A percentile compares a stretch with the other conserved stretches of the same genome.
phyloP scores from a whole-genome alignment of 768 basidiomycete genomes.

The Mycena olivaceomarginata region DNA sequence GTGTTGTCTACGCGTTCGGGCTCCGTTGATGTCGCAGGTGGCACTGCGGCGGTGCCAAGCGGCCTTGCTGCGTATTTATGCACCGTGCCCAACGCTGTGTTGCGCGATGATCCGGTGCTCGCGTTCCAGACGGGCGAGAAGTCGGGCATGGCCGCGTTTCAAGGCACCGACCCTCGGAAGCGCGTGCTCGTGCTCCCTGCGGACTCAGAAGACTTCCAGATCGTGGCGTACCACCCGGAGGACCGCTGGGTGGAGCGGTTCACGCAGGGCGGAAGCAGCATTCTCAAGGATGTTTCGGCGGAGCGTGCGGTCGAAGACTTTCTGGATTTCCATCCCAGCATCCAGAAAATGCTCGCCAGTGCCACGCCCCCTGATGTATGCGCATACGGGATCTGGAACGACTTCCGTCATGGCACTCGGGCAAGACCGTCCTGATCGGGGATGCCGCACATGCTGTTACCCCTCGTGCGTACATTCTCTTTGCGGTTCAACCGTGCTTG shows the following conservation, averaged over 20 bases:
- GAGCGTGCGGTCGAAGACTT: constrained; percentile 34
- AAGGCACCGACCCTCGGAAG: constrained; percentile 13
- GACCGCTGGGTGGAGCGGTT: constrained; percentile 35
- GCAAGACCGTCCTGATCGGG: constrained; percentile 38
- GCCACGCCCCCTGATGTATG: constrained; percentile 38
- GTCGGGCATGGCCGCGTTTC: constrained; percentile 34
- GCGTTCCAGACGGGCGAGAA: constrained; percentile 36
- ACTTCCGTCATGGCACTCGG: constrained; percentile 26
- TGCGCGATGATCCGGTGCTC: constrained; percentile 33
- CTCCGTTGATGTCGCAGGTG: constrained; percentile 16
- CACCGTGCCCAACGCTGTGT: constrained; percentile 30
- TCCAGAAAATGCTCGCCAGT: constrained; percentile 25
- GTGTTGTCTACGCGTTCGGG: constrained; percentile 28
- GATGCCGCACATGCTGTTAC: constrained; percentile 43
- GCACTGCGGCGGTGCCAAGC: constrained; percentile 33
- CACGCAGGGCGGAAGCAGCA: constrained; percentile 32
- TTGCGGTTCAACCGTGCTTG: not conserved
- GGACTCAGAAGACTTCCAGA: constrained; percentile 38
- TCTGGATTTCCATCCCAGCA: constrained; percentile 33
- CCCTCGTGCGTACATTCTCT: constrained; percentile 24
- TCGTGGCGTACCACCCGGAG: constrained; percentile 40
- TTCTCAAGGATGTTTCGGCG: constrained; percentile 32
- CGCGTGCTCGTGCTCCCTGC: constrained; percentile 36
- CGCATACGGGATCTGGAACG: constrained; percentile 42
- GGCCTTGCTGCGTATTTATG: constrained; percentile 40